Base-by-base conservation (phyloP, 2,329 filamentous ascomycete species). In the Proliferodiscus dingleyae region DNA sequence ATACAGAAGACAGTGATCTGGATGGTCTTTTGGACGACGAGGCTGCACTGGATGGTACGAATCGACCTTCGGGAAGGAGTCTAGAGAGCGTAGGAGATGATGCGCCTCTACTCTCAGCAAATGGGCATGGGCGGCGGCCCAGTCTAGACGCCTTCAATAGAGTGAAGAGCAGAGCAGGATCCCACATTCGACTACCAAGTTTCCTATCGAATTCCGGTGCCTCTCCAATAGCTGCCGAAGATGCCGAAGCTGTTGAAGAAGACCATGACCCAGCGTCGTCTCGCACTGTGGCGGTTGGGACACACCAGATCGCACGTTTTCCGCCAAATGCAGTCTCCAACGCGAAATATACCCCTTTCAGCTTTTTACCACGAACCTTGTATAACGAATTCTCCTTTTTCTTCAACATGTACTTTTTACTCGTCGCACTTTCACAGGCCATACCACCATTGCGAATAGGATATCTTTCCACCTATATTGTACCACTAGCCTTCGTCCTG, bases 381-480 rank as follows among this genome's bases (percentile, higher is more conserved):
- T 98, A 96, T 69, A 97, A 97, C 69, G 93, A 98, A 64, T 98
- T 98, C 65, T 96, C 91, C 49, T 98, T 97, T 72, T 98, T 98
- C 70, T 95, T 98, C 75, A 98, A 98, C 75, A 88, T 97, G 74
- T 98, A 98, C 66, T 98, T 98, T 66, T 74, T 98, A 45, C 81
- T 97, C 21, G 93, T 98, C 40, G 94, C 93, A 5, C 69, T 97
- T 40, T 97, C 91, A 29, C 93, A 98, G 68, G 83, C 89, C 34
- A 90, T 98, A 60, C 90, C 89, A 3, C 79, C 87, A 18, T 70
- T 98, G 44, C 81, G 89, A 44, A 96, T 98, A 55, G 93, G 93
- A 45, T 97, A 96, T 65, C 77, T 98, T 50, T 87, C 87, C 23
- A 97, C 93, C 2, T 98, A 98, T 60, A 82, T 97, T 64, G 90